Evolutionary conservation across 148 eudicot genomes (phyloP), one percentile per base, ranked within the genome.

Genomic region (Cornus florida): DNA sequence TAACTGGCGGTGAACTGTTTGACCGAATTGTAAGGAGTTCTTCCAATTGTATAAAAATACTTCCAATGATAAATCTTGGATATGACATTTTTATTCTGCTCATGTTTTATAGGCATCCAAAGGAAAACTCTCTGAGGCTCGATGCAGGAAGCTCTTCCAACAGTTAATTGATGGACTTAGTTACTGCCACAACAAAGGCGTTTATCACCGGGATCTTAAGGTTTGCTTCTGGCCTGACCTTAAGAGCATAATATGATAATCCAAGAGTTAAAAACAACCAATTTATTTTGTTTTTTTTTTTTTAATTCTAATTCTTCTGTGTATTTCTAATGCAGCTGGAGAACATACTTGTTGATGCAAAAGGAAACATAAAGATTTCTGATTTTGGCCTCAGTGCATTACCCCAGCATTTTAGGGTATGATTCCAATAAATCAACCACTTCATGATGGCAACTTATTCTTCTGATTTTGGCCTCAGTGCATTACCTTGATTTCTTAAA

Each of bases 361-460:
- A 88, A 67, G 98, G 95, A 56, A 83, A 89, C 87, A 83, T 93
- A 19, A 96, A 93, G 84, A 94, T 96, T 22, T 84, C 97, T 0
- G 99, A 96, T 77, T 96, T 96, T 75, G 99, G 99, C 77, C 97
- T 96, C 71, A 96, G 99, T 84, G 99, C 99, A 75, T 83, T 92
- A 72, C 97, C 99, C 50, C 91, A 93, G 75, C 97, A 96, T 86
- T 86, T 91, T 32, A 84, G 98, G 48, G 48, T 43, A 43, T 43
- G 48, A 43, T 43, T 43, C 48, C 48, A 43, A 43, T 43, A 1
- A 43, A 43, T 0, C 48, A 43, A 6, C 6, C 48, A 43, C 10
- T 6, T 43, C 48, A 43, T 43, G 48, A 43, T 43, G 48, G 4
- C 10, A 1, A 1, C 28, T 9, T 43, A 9, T 43, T 43, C 48